A percentile compares a stretch with the other conserved stretches of the same genome.
These are phyloP conservation scores for Porphyrellus sp. DNA, from an alignment of 1,284 basidiomycete species.

Conservation along the genomic window DNA sequence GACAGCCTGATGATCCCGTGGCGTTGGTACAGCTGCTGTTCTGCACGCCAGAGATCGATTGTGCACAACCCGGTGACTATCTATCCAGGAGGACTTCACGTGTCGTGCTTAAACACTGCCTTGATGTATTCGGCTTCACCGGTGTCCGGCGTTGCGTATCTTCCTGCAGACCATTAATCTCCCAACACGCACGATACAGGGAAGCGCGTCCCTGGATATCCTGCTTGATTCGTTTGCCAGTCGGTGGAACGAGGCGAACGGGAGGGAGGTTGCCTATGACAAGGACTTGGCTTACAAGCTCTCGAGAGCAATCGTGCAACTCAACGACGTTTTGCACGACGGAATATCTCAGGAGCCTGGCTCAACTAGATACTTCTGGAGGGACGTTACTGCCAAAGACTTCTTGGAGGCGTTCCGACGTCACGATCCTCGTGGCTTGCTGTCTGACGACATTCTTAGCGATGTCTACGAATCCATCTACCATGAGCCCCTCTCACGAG, in stretches of 20 bases:
- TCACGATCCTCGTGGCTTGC: constrained; percentile 64
- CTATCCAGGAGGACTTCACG: constrained; percentile 72
- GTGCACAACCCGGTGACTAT: constrained; percentile 79
- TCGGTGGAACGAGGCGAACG: constrained; percentile 90
- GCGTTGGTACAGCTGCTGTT: constrained; percentile 82
- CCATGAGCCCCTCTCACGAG: constrained; percentile 70
- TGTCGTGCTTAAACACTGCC: constrained; percentile 74
- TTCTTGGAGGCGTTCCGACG: constrained; percentile 79
- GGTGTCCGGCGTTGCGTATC: constrained; percentile 82
- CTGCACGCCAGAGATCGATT: constrained; percentile 82
- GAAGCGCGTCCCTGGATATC: constrained; percentile 53
- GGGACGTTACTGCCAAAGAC: constrained; percentile 66
- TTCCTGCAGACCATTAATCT: constrained; percentile 83
- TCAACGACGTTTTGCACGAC: constrained; percentile 79
- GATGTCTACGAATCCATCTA: constrained; percentile 77
- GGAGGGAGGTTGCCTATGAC: constrained; percentile 71
- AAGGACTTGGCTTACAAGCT: constrained; percentile 75
- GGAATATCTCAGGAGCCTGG: constrained; percentile 60
- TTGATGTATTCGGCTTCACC: constrained; percentile 83
- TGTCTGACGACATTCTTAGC: constrained; percentile 71
- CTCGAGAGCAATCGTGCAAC: constrained; percentile 81
- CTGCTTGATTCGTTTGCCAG: constrained; percentile 84
- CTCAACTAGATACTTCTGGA: constrained; percentile 57
- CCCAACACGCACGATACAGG: constrained; percentile 49
- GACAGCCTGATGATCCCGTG: constrained; percentile 56